Conservation (phyloP, 805 yeast genomes). For the Torulaspora delbrueckii region DNA sequence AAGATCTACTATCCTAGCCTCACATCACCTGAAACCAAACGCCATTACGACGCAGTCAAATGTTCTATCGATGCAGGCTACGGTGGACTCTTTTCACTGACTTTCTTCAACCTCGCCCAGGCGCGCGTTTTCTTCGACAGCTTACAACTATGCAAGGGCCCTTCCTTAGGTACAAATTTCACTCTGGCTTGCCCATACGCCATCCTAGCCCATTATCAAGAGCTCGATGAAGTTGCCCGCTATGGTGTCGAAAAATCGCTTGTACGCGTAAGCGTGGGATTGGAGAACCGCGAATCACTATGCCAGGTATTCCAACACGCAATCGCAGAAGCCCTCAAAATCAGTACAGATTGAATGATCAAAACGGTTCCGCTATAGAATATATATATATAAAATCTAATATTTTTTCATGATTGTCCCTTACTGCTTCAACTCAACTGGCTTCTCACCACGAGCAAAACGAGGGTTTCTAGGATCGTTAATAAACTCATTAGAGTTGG, state of each 20-base stretch:
- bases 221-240: constrained; percentile 68
- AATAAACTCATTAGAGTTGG: constrained; percentile 73
- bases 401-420: neutral
- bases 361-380: constrained; percentile 10
- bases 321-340: constrained; percentile 35
- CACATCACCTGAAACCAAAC: constrained; percentile 42
- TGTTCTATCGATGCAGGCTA: constrained; percentile 70
- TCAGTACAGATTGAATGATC: neutral
- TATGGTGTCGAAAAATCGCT: constrained; percentile 81
- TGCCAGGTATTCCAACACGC: constrained; percentile 47
- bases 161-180: constrained; percentile 85
- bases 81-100: constrained; percentile 77
- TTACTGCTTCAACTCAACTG: constrained; percentile 34
- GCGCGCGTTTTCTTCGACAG: constrained; percentile 74
- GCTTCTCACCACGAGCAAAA: constrained; percentile 56
- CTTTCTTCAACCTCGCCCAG: constrained; percentile 57
- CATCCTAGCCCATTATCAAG: constrained; percentile 77
- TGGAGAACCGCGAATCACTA: constrained; percentile 65
- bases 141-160: constrained; percentile 55
- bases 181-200: constrained; percentile 82
- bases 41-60: constrained; percentile 66
- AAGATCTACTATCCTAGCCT: constrained; percentile 68
- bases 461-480: constrained; percentile 97
- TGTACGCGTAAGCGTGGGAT: constrained; percentile 78
- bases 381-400: constrained; percentile 7